Evolutionary conservation across 306 rosid species (phyloP).

Genomic region (Alnus rubra): DNA sequence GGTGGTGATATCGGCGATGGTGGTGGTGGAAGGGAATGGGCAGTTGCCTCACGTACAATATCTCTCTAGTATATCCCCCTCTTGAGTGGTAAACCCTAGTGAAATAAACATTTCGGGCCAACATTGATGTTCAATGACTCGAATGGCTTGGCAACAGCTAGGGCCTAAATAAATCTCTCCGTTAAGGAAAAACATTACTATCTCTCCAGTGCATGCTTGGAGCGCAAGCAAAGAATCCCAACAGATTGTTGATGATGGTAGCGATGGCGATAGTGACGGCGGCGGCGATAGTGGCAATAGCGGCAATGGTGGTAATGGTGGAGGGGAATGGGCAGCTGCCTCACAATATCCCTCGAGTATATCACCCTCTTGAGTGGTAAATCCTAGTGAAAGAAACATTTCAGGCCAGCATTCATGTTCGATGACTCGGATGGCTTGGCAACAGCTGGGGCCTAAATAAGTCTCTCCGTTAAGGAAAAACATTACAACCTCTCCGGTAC

Average conservation of each 20-base stretch:
- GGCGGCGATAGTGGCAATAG: background rate
- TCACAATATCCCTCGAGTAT: conserved; percentile 57
- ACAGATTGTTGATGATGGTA: conserved; percentile 32
- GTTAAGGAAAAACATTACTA: conserved; percentile 54
- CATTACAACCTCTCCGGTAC: conserved; percentile 54
- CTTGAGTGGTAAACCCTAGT: conserved; percentile 59
- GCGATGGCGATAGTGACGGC: background rate
- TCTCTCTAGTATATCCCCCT: conserved; percentile 50
- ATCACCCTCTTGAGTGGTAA: conserved; percentile 56
- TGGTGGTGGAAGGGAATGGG: background rate
- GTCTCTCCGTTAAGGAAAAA: conserved; percentile 65
- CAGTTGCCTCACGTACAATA: conserved; percentile 44
- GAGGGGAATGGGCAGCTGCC: conserved; percentile 18
- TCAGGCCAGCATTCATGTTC: conserved; percentile 71
- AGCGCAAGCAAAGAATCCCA: conserved; percentile 63
- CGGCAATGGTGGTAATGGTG: background rate
- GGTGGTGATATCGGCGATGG: conserved; percentile 7
- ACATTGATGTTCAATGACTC: conserved; percentile 53
- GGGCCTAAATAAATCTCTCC: conserved; percentile 58
- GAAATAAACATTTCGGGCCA: conserved; percentile 64
- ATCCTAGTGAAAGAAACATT: conserved; percentile 54
- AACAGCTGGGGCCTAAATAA: conserved; percentile 54
- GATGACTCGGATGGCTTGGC: conserved; percentile 49
- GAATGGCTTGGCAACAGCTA: conserved; percentile 54
- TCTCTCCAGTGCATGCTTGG: conserved; percentile 61